Evolutionary conservation across 2,329 filamentous ascomycete species (phyloP), one percentile per base, ranked within the genome.

Genomic region (Venturia asperata): DNA sequence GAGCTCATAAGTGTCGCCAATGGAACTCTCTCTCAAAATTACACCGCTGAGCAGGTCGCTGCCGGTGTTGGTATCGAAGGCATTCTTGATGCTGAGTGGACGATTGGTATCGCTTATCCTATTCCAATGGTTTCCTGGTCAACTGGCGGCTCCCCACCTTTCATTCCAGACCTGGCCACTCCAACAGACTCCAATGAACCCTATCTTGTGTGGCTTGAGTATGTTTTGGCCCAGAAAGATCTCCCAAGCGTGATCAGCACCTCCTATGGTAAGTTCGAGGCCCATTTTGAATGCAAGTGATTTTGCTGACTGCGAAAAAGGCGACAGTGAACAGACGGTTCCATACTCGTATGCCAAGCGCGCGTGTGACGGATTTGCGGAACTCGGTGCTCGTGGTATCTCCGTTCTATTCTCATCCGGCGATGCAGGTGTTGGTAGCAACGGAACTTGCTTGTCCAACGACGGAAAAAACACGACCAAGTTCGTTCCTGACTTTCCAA

Each of bases 121-220:
- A 67, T 58, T 13, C 37, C n/a, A n/a, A 41, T 68, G 27, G 61
- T 55, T 37, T 37, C 63, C 3, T 67, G 67, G 41, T 39, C 21
- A 10, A 63, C 61, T 9, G 64, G 64, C 27, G 64, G 64, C 2
- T 19, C 10, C 6, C 60, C 41, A 17, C 64, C 64, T 37, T 63
- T 56, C 10, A 55, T n/a, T 15, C 43, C 58, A 21, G 47, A 56
- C 43, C 15, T 42, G 27, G 3, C n/a, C 27, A 63, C 47, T 11
- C 43, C 58, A n/a, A 27, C 76, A 65, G 78, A 80, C 67, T 69
- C 72, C 64, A 82, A 82, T 64, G 80, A 82, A 73, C 80, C 80
- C 2, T 77, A 77, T 58, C 69, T 77, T 30, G 73, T 74, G 19
- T 74, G 74, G 68, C 76, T 77, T 56, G 74, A 72, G 27, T 74